Conservation (phyloP, 2,329 filamentous ascomycete species). For the Colletotrichum shisoi region DNA sequence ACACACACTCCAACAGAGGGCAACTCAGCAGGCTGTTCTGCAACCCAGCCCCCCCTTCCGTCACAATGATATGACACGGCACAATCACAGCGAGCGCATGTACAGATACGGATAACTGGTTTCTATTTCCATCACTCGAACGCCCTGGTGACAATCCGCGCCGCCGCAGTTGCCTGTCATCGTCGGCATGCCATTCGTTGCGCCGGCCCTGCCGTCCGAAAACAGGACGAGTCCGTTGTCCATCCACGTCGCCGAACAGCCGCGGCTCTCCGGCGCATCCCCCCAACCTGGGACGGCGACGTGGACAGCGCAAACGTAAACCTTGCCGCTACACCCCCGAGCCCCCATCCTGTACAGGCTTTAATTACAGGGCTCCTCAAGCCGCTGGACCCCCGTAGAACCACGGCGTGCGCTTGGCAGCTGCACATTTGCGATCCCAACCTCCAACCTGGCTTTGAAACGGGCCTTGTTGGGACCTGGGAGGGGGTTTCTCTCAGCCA, state of each 20-base stretch:
- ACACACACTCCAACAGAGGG: not conserved
- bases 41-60: too few species aligned
- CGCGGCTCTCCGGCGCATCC: conserved; percentile 21
- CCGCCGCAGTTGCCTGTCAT: conserved; percentile 1
- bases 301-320: conserved; percentile 2
- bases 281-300: conserved; percentile 20
- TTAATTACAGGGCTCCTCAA: not conserved
- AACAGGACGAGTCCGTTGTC: conserved; percentile 14
- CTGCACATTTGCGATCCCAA: conserved; percentile 2
- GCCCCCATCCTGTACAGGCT: conserved; percentile 7
- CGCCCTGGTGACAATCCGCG: not conserved
- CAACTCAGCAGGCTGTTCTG: too few species aligned
- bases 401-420: conserved; percentile 12
- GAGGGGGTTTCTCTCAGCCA: not conserved
- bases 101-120: too few species aligned
- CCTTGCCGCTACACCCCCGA: not conserved
- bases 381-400: conserved; percentile 3
- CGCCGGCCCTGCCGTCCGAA: conserved; percentile 7
- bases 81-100: not conserved
- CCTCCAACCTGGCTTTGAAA: conserved; percentile 23
- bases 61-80: not conserved
- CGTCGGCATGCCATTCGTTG: conserved; percentile 19
- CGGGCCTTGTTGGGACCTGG: conserved; percentile 1
- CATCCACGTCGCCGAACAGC: not conserved
- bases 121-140: not conserved